Evolutionary conservation across 140 eudicot genomes (phyloP), one percentile per base, ranked within the genome.

Genomic region (Stevia rebaudiana): DNA sequence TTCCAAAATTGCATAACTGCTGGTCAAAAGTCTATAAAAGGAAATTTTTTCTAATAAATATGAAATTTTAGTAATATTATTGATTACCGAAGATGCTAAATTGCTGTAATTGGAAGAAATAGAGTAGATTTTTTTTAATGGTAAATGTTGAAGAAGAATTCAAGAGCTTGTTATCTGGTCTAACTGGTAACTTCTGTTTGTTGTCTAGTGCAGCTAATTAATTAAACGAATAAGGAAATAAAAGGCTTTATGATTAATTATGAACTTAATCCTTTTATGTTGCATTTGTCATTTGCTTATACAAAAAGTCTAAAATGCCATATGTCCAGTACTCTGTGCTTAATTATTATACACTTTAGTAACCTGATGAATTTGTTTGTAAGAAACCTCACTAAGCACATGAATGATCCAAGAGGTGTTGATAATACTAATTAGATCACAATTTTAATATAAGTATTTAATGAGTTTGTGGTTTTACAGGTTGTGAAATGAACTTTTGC

Each of bases 251-350:
- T 69, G 57, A 33, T 69, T 28, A 9, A 41, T 40, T 8, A 50
- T 39, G 24, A 58, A 36, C 40, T 47, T 47, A 33, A 36, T 70
- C 16, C 36, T 35, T 16, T 15, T 47, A 31, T 59, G 60, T 59
- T 1, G 31, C 43, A 60, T 8, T 61, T 61, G 18, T 30, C 23
- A 35, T 41, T 10, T 56, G 36, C 33, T 40, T 68, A 35, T 47
- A 63, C 43, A n/a, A n/a, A n/a, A n/a, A n/a, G n/a, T n/a, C n/a
- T 28, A 31, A 63, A 62, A 9, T 62, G 41, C 41, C 54, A 42
- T 61, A 40, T 31, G 68, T 61, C 61, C 78, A 65, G 78, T 19
- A n/a, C n/a, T n/a, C 53, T 65, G 68, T 65, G 73, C 35, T 65
- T 55, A 43, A 54, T 44, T 73, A 35, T 54, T 53, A 44, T 55